These are phyloP conservation scores for Phytopythium sindhum DNA, from an alignment of 352 stramenopile species.

Conservation along the genomic window DNA sequence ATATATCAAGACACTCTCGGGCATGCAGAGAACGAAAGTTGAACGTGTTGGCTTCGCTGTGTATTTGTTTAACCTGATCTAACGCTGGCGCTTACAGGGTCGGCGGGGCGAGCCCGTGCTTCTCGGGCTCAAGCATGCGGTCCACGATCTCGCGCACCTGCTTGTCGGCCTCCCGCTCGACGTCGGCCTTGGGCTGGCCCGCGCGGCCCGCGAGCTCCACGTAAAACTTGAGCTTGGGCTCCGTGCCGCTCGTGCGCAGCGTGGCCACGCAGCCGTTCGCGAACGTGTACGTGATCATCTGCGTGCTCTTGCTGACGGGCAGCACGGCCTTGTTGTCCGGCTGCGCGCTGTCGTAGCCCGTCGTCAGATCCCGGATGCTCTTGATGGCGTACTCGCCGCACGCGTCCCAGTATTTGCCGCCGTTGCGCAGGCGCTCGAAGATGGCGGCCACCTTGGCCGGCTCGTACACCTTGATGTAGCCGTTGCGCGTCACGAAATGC, in stretches of 20 bases:
- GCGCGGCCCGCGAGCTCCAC: slow-evolving; percentile 87
- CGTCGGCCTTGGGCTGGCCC: slow-evolving; percentile 60
- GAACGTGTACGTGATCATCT: slow-evolving; percentile 98
- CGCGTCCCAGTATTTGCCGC: slow-evolving; percentile 79
- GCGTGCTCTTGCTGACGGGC: slow-evolving; percentile 88
- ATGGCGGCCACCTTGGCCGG: slow-evolving; percentile 82
- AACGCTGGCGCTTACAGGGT: slow-evolving; percentile 5
- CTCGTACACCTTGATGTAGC: slow-evolving; percentile 97
- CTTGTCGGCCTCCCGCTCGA: slow-evolving; percentile 43
- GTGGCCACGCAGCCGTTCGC: slow-evolving; percentile 95
- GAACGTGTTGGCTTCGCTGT: slow-evolving; percentile 13
- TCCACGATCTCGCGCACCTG: slow-evolving; percentile 79
- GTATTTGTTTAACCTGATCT: not conserved
- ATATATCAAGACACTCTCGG: not conserved
- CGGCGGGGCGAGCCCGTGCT: slow-evolving; percentile 72
- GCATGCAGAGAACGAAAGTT: slow-evolving; percentile 7
- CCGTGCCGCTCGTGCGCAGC: slow-evolving; percentile 96
- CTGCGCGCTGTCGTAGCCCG: slow-evolving; percentile 84
- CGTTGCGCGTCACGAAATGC: slow-evolving; percentile 96
- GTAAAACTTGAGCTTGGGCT: slow-evolving; percentile 99
- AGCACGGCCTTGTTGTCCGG: slow-evolving; percentile 88
- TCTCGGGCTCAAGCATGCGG: slow-evolving; percentile 76
- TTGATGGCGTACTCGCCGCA: slow-evolving; percentile 84
- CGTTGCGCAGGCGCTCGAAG: slow-evolving; percentile 90
- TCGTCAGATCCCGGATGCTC: slow-evolving; percentile 87